Evolutionary conservation across 2,329 filamentous ascomycete species (phyloP).

Genomic region (Aspergillus clavatus): DNA sequence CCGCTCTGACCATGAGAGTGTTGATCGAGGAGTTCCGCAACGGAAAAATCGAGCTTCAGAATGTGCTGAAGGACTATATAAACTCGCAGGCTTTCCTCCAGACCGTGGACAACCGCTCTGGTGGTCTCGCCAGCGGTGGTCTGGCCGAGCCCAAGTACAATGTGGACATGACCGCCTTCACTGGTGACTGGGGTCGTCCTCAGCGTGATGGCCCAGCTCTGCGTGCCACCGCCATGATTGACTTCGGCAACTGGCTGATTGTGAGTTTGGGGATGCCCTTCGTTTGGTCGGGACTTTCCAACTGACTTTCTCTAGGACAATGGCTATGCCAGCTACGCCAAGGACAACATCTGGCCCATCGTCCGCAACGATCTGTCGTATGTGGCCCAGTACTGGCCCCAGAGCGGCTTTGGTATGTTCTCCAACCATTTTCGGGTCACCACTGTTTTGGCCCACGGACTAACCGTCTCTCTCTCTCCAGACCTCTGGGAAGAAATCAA

Average conservation of each 20-base stretch:
- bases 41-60: conserved; percentile 56
- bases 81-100: conserved; percentile 63
- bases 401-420: conserved; percentile 54
- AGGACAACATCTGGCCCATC: conserved; percentile 63
- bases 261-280: conserved; percentile 14
- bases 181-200: conserved; percentile 65
- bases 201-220: conserved; percentile 76
- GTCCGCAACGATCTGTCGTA: conserved; percentile 72
- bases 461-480: conserved; percentile 4
- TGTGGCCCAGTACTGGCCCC: conserved; percentile 50
- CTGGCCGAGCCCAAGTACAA: conserved; percentile 72
- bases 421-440: neutral
- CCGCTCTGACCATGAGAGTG: conserved; percentile 64
- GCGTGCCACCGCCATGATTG: conserved; percentile 66
- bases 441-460: too few relatives aligned
- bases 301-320: conserved; percentile 42
- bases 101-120: conserved; percentile 64
- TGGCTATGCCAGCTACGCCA: conserved; percentile 51
- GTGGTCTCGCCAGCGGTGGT: conserved; percentile 47
- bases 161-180: conserved; percentile 60
- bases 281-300: too few relatives aligned
- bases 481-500: conserved; percentile 78
- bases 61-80: conserved; percentile 63
- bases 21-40: conserved; percentile 62
- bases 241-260: conserved; percentile 68